A percentile compares a stretch with the other conserved stretches of the same genome.
Evolutionary conservation across 106 monocot genomes (phyloP).

Genomic region (Dioscorea dumetorum): DNA sequence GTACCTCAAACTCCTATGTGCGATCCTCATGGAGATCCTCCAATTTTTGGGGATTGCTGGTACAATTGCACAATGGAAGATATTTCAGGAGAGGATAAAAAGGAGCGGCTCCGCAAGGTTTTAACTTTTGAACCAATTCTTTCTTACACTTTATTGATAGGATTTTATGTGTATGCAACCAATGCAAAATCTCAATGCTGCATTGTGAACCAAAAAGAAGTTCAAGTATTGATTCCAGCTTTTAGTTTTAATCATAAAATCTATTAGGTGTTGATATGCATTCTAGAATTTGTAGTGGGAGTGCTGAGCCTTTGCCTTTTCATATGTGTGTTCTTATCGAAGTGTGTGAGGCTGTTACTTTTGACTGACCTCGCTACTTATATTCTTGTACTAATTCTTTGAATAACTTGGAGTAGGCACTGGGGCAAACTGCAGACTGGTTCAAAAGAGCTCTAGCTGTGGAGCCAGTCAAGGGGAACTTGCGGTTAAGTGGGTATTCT

Average conservation of each 20-base stretch:
- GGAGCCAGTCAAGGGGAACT: slow-evolving; percentile 92
- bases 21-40: slow-evolving; percentile 78
- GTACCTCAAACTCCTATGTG: slow-evolving; percentile 45
- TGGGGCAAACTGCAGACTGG: slow-evolving; percentile 92
- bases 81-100: slow-evolving; percentile 84
- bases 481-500: slow-evolving; percentile 95
- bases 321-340: too few relatives aligned
- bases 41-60: slow-evolving; percentile 87
- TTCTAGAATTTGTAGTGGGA: too few relatives aligned
- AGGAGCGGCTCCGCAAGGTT: slow-evolving; percentile 91
- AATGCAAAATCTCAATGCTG: too few relatives aligned
- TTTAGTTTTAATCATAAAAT: too few relatives aligned
- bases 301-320: too few relatives aligned
- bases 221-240: too few relatives aligned
- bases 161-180: too few relatives aligned
- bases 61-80: slow-evolving; percentile 93
- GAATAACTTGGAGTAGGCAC: slow-evolving; percentile 35
- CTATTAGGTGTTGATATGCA: too few relatives aligned
- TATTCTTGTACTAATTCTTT: not conserved
- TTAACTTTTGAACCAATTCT: not conserved
- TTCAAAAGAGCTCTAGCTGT: slow-evolving; percentile 82
- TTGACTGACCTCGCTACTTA: too few relatives aligned
- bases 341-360: too few relatives aligned
- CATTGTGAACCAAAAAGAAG: too few relatives aligned
- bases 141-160: too few relatives aligned